Percentiles rank a stretch among this genome's conserved stretches.
These are phyloP conservation scores for Clarireedia monteithiana DNA, from an alignment of 2,329 filamentous ascomycete genomes.

Conservation along the genomic window DNA sequence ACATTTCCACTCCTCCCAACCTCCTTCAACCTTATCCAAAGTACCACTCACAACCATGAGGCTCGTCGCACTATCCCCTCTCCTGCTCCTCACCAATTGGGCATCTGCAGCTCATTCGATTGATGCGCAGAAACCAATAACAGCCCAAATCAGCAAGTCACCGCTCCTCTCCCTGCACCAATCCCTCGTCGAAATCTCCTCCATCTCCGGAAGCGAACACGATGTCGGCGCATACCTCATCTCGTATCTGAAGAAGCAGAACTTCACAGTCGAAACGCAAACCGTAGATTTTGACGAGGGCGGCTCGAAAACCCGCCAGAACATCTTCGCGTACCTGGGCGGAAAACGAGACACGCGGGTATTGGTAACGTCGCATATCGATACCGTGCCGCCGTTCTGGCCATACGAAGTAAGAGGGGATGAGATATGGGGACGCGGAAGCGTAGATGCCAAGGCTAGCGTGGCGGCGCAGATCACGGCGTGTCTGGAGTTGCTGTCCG, in stretches of 20 bases:
- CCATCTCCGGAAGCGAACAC: conserved; percentile 54
- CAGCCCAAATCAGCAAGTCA: conserved; percentile 2
- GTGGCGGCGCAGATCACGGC: conserved; percentile 70
- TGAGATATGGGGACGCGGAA: conserved; percentile 64
- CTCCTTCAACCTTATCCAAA: background rate
- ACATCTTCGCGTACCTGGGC: conserved; percentile 54
- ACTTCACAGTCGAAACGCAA: conserved; percentile 57
- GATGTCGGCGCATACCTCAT: conserved; percentile 50
- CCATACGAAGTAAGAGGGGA: conserved; percentile 30
- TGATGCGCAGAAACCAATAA: conserved; percentile 15
- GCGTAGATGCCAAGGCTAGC: conserved; percentile 62
- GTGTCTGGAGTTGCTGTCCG: conserved; percentile 44
- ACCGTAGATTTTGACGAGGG: conserved; percentile 27
- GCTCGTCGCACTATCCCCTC: conserved; percentile 9
- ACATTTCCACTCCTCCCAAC: background rate
- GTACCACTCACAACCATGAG: conserved; percentile 14
- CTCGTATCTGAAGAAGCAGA: conserved; percentile 45
- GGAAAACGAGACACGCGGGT: conserved; percentile 40
- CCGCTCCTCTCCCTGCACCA: conserved; percentile 52
- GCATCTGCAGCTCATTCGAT: conserved; percentile 10
- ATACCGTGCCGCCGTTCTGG: conserved; percentile 49
- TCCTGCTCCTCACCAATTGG: conserved; percentile 15
- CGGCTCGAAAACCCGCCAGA: conserved; percentile 32
- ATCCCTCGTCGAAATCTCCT: conserved; percentile 53
- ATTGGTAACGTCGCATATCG: conserved; percentile 57